Evolutionary conservation across 2,329 filamentous ascomycete species (phyloP).

Genomic region (Fusarium sulawesiense): DNA sequence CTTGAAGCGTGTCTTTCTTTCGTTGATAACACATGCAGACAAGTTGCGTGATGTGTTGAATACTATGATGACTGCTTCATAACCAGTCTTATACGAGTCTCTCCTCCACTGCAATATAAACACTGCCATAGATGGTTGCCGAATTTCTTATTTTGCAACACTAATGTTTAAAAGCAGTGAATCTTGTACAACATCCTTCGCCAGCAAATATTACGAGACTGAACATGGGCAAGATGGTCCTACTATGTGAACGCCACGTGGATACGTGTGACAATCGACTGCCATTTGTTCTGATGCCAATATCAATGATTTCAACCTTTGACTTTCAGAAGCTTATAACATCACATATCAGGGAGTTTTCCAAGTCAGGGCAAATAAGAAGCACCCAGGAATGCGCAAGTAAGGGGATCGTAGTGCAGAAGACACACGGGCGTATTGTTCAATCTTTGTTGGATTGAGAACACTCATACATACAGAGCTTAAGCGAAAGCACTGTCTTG

Average conservation of each 20-base stretch:
- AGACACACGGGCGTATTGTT: background rate
- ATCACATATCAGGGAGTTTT: constrained; percentile 56
- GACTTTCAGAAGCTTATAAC: constrained; percentile 55
- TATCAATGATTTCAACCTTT: constrained; percentile 2
- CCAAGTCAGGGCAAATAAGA: constrained; percentile 55
- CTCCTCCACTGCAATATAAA: background rate
- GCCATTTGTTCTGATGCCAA: background rate
- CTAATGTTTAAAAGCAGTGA: background rate
- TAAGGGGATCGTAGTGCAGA: background rate
- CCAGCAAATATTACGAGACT: background rate
- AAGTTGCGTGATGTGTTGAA: background rate
- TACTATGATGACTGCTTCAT: background rate
- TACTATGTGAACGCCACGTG: background rate
- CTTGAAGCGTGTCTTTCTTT: background rate
- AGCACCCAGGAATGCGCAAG: background rate
- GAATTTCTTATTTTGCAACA: background rate
- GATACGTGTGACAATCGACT: background rate
- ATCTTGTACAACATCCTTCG: background rate
- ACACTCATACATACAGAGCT: background rate
- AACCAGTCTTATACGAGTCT: background rate
- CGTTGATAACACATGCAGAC: background rate
- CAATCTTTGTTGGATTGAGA: background rate
- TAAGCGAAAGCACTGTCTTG: background rate
- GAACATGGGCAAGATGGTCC: background rate
- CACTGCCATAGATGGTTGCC: background rate